phyloP scores from a whole-genome alignment of 2,329 filamentous ascomycete genomes.

The Cadophora sp. region DNA sequence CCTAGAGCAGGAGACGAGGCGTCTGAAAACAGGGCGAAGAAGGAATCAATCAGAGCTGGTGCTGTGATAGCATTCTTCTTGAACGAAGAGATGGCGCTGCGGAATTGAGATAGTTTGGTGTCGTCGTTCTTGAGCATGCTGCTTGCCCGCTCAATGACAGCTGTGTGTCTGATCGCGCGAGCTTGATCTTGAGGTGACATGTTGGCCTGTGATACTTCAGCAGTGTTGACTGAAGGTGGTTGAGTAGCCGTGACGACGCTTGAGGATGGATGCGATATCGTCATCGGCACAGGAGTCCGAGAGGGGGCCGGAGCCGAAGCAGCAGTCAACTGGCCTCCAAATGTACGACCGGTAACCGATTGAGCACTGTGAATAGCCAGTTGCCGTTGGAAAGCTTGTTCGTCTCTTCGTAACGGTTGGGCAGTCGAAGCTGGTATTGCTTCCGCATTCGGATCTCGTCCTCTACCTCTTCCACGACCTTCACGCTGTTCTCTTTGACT shows the following conservation, averaged over 20 bases:
- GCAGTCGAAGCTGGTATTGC: conserved; percentile 77
- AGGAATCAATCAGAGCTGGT: conserved; percentile 80
- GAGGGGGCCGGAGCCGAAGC: conserved; percentile 50
- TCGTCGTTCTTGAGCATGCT: conserved; percentile 81
- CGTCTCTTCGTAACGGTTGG: conserved; percentile 82
- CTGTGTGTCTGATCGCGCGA: conserved; percentile 77
- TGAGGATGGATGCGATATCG: conserved; percentile 32
- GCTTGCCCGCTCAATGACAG: conserved; percentile 84
- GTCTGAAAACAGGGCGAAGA: conserved; percentile 84
- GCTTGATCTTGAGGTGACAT: conserved; percentile 81
- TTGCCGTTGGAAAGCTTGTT: conserved; percentile 89
- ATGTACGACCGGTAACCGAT: conserved; percentile 78
- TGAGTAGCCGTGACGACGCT: conserved; percentile 34
- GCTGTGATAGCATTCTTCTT: conserved; percentile 73
- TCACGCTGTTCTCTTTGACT: conserved; percentile 50
- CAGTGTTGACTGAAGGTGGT: conserved; percentile 54
- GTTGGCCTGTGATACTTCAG: conserved; percentile 57
- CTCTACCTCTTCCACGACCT: conserved; percentile 62
- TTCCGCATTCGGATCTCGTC: conserved; percentile 87
- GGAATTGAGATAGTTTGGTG: conserved; percentile 78
- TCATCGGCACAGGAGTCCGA: conserved; percentile 46
- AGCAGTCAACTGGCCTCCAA: conserved; percentile 79
- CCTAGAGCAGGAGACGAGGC: conserved; percentile 81
- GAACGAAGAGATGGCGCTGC: conserved; percentile 79
- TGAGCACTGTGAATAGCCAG: conserved; percentile 90